These are phyloP conservation scores for Paracamarosporium sp. DNA, from an alignment of 2,329 filamentous ascomycete genomes.

Conservation along the genomic window DNA sequence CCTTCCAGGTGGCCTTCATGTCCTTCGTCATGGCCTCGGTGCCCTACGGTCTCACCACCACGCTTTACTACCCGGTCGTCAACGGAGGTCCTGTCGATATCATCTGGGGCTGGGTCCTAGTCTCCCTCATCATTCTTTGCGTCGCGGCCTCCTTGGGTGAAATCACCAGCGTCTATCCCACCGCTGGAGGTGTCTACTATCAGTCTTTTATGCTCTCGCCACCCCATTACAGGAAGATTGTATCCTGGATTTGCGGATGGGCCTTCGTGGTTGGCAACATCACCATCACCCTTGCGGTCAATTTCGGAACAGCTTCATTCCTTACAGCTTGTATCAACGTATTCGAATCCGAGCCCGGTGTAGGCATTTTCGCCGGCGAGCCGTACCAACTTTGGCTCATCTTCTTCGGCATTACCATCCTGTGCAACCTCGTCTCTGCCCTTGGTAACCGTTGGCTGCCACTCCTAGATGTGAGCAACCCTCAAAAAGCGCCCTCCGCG, in stretches of 20 bases:
- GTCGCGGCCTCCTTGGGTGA: slow-evolving; percentile 75
- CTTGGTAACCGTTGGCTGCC: slow-evolving; percentile 62
- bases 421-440: slow-evolving; percentile 59
- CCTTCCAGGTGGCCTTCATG: slow-evolving; percentile 75
- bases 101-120: slow-evolving; percentile 75
- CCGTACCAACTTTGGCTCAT: slow-evolving; percentile 57
- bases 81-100: slow-evolving; percentile 72
- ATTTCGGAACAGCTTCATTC: slow-evolving; percentile 71
- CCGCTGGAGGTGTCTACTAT: slow-evolving; percentile 80
- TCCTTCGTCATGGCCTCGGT: slow-evolving; percentile 78
- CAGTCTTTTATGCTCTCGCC: slow-evolving; percentile 78
- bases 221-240: slow-evolving; percentile 64
- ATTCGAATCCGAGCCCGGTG: slow-evolving; percentile 56
- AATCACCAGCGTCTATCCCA: slow-evolving; percentile 78
- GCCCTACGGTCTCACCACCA: slow-evolving; percentile 76
- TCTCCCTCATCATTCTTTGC: slow-evolving; percentile 72
- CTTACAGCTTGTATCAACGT: slow-evolving; percentile 63
- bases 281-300: slow-evolving; percentile 82
- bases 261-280: slow-evolving; percentile 80
- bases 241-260: slow-evolving; percentile 78
- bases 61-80: slow-evolving; percentile 70
- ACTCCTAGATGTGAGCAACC: slow-evolving; percentile 68
- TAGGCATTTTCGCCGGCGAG: slow-evolving; percentile 53
- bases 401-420: slow-evolving; percentile 57
- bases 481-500: slow-evolving; percentile 7